These are phyloP conservation scores for Penicillium arizonense DNA, from an alignment of 495 filamentous ascomycete species.

Conservation along the genomic window DNA sequence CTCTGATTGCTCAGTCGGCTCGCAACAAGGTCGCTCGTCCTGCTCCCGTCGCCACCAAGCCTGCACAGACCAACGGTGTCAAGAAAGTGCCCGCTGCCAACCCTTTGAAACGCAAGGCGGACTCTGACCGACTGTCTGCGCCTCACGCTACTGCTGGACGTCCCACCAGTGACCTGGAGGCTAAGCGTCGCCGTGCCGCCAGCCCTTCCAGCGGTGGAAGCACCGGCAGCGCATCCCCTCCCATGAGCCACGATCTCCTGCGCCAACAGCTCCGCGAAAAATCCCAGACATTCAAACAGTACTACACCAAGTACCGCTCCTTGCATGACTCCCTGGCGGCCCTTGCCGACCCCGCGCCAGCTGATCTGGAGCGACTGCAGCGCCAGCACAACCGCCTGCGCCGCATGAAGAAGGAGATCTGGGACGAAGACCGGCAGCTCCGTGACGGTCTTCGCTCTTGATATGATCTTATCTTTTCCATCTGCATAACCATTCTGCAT, in stretches of 20 bases:
- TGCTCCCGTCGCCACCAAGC: conserved; percentile 14
- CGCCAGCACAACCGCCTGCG: conserved; percentile 61
- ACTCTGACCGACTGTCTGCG: conserved; percentile 30
- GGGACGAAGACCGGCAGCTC: conserved; percentile 41
- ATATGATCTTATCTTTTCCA: conserved; percentile 1
- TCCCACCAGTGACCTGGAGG: conserved; percentile 34
- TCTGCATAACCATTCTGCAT: conserved; percentile 14
- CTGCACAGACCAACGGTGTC: conserved; percentile 25
- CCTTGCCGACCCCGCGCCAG: conserved; percentile 49
- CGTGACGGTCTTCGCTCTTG: conserved; percentile 20
- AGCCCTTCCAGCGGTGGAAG: conserved; percentile 47
- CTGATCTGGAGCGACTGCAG: conserved; percentile 55
- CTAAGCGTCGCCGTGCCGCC: conserved; percentile 46
- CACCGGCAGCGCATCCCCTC: conserved; percentile 47
- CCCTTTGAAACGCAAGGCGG: conserved; percentile 49
- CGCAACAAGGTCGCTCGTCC: conserved; percentile 19
- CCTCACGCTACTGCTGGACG: conserved; percentile 22
- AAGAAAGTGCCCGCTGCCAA: conserved; percentile 26
- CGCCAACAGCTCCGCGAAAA: conserved; percentile 47
- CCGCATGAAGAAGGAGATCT: conserved; percentile 67
- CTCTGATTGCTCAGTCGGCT: conserved; percentile 41
- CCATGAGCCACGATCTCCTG: conserved; percentile 41
- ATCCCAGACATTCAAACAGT: conserved; percentile 59
- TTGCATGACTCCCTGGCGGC: conserved; percentile 59
- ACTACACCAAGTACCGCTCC: conserved; percentile 61